Percentiles rank a stretch among this genome's conserved stretches.
These are phyloP conservation scores for Potentilla sterilis DNA, from an alignment of 306 rosid species.

Conservation along the genomic window DNA sequence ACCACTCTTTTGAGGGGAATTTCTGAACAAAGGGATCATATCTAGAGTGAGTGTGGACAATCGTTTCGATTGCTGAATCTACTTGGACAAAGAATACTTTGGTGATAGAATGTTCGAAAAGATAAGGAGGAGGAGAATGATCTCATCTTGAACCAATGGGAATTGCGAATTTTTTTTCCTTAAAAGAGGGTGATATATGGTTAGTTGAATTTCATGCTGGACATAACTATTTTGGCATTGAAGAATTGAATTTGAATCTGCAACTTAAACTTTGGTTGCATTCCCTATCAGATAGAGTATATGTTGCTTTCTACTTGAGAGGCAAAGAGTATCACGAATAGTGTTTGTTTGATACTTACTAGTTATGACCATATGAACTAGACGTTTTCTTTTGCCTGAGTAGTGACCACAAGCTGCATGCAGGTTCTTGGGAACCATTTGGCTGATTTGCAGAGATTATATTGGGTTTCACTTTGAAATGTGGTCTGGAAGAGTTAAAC, in stretches of 20 bases:
- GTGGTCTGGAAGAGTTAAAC: not conserved
- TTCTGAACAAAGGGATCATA: constrained; percentile 16
- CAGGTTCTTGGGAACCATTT: not conserved
- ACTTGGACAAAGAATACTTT: constrained; percentile 10
- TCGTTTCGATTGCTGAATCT: constrained; percentile 20
- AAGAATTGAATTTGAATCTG: constrained; percentile 11
- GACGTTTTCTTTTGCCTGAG: not conserved
- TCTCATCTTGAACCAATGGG: constrained; percentile 13
- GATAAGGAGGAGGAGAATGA: constrained; percentile 23
- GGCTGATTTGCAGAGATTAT: not conserved
- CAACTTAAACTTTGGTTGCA: not conserved
- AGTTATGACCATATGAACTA: not conserved
- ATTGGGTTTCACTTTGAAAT: not conserved
- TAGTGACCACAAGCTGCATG: not conserved
- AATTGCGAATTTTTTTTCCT: not conserved
- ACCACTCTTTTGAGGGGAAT: constrained; percentile 26
- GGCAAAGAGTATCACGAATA: constrained; percentile 8
- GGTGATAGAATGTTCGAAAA: constrained; percentile 23
- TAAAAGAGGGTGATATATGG: constrained; percentile 5
- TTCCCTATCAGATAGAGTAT: constrained; percentile 8
- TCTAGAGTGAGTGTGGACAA: not conserved
- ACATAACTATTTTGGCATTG: not conserved
- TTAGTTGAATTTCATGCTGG: constrained; percentile 7
- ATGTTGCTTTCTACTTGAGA: not conserved
- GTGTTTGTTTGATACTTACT: not conserved